Conservation (phyloP, 169 alveolate genomes). For the Plasmodium gonderi region DNA sequence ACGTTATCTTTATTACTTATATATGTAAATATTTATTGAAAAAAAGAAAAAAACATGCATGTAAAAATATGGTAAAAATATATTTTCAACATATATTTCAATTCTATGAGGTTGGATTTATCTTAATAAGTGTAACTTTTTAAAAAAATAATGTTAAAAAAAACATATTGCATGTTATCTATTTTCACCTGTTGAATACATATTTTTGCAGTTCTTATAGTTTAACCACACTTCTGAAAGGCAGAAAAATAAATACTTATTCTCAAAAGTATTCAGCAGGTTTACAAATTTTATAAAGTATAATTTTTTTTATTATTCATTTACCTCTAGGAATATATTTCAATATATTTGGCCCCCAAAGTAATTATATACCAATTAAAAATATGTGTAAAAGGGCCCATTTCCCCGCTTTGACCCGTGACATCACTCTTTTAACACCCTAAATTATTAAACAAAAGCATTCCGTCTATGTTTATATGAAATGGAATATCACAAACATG, state of each 20-base stretch:
- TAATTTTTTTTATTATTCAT: background rate
- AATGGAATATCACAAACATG: constrained; percentile 16
- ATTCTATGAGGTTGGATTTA: background rate
- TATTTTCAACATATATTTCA: background rate
- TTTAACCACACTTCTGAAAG: constrained; percentile 1
- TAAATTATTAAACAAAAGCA: constrained; percentile 9
- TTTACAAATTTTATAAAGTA: constrained; percentile 7
- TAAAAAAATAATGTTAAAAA: background rate
- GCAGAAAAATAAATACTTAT: background rate
- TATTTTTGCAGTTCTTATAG: background rate
- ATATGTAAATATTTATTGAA: background rate
- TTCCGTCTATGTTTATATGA: constrained; percentile 1
- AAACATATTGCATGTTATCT: background rate
- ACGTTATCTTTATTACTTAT: background rate
- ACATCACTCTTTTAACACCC: constrained; percentile 65
- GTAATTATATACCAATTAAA: background rate
- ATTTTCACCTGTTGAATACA: background rate
- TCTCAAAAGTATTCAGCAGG: background rate
- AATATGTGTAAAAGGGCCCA: background rate
- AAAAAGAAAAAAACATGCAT: background rate
- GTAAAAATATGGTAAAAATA: background rate
- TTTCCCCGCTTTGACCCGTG: background rate
- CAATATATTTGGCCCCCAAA: background rate
- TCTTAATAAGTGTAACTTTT: background rate
- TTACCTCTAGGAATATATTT: constrained; percentile 5